Percentiles rank a stretch among this genome's conserved stretches.
phyloP scores from a whole-genome alignment of 2,329 filamentous ascomycete genomes.

The Nannizziopsis arthrosporioides region DNA sequence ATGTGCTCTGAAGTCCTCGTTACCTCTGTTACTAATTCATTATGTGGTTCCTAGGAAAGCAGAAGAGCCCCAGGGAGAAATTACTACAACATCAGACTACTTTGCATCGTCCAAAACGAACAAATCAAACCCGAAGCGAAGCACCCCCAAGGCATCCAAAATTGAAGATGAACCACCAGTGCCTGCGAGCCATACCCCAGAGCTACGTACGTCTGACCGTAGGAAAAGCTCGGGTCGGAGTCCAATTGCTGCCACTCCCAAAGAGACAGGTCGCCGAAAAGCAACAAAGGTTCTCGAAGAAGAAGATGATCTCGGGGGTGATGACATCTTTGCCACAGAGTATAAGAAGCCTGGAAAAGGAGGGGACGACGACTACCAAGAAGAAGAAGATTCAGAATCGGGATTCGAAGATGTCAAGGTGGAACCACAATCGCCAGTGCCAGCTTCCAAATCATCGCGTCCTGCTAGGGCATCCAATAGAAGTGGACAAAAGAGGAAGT shows the following conservation, averaged over 20 bases:
- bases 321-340: conserved; percentile 73
- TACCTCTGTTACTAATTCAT: conserved; percentile 3
- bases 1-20: conserved; percentile 20
- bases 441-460: conserved; percentile 39
- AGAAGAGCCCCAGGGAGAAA: conserved; percentile 42
- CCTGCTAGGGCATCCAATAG: conserved; percentile 37
- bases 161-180: conserved; percentile 17
- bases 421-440: conserved; percentile 46
- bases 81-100: conserved; percentile 52
- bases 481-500: conserved; percentile 47
- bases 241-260: neutral
- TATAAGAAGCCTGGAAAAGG: conserved; percentile 53
- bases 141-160: conserved; percentile 16
- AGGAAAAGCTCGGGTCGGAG: conserved; percentile 44
- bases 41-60: conserved; percentile 30
- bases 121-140: conserved; percentile 30
- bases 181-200: conserved; percentile 21
- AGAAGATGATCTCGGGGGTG: conserved; percentile 55
- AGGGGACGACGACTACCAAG: conserved; percentile 60
- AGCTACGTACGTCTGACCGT: conserved; percentile 37
- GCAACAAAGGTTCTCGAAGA: conserved; percentile 45
- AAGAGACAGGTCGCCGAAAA: conserved; percentile 14
- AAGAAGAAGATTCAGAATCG: conserved; percentile 39
- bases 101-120: conserved; percentile 49
- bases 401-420: conserved; percentile 55